Evolutionary conservation across 331 rosid genomes (phyloP), one percentile per base, ranked within the genome.

Genomic region (Rhamnella rubrinervis): DNA sequence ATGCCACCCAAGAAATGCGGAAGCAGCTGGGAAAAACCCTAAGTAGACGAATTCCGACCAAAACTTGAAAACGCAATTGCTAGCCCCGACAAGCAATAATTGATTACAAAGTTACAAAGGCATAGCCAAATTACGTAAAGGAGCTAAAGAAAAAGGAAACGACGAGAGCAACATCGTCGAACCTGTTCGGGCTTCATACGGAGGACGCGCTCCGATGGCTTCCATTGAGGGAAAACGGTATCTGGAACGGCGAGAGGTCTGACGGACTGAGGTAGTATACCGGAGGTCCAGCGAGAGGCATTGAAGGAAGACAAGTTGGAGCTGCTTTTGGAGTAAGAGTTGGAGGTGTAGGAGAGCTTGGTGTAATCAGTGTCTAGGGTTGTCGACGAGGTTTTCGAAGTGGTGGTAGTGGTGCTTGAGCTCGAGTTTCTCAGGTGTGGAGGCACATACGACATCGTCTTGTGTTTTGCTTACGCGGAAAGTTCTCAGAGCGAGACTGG

Each of bases 361-460:
- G 74, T 65, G 40, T 56, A 80, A 26, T 78, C 82, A 71, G 71
- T 13, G 67, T 82, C 85, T 63, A 63, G 81, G 87, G 84, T 38
- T 71, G 41, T 44, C 44, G 87, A 72, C 13, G 85, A 66, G 53
- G 80, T 39, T 74, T 68, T 75, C 68, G 84, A 8, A 70, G 50
- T 2, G 61, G 68, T 55, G 70, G 93, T 64, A 18, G 78, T 71
- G 71, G 89, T 44, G 59, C 85, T 76, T 66, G 92, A 73, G 76
- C 59, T 67, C 2, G 85, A 77, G 81, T 78, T 81, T 59, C 97
- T 83, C 40, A 86, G 84, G 83, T 84, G 97, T 4, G 97, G 97
- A 68, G 97, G 97, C 26, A 88, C 92, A 57, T 91, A 91, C 84
- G 97, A 88, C 97, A 91, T 91, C 84, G 92, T 84, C 83, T 76